Evolutionary conservation across 306 rosid genomes (phyloP).

Genomic region (Argentina anserina): DNA sequence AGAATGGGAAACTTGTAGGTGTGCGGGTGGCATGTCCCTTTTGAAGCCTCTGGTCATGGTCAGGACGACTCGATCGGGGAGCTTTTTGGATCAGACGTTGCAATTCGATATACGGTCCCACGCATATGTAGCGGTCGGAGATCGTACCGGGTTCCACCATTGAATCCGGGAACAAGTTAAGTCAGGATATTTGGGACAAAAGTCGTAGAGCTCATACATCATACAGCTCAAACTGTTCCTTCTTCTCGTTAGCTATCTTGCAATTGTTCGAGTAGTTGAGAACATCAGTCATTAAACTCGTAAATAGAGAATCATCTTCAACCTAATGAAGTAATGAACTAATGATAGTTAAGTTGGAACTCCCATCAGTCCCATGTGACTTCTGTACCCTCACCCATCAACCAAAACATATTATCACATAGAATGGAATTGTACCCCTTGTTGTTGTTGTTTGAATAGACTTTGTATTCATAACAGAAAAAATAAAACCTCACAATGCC

Average conservation of each 20-base stretch:
- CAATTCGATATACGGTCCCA: conserved; percentile 7
- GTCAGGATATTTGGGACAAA: conserved; percentile 1
- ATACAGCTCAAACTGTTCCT: not conserved
- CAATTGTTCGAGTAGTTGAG: not conserved
- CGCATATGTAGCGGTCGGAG: not conserved
- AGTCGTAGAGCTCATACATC: not conserved
- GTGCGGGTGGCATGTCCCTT: conserved; percentile 30
- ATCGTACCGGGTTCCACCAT: conserved; percentile 6
- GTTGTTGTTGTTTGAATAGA: not conserved
- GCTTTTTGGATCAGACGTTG: not conserved
- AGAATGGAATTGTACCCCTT: not conserved
- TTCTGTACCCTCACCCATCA: not conserved
- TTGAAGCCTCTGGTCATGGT: conserved; percentile 9
- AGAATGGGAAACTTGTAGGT: conserved; percentile 12
- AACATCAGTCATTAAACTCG: not conserved
- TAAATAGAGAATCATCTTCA: not conserved
- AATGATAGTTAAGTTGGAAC: not conserved
- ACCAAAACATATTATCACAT: not conserved
- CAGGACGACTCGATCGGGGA: not conserved
- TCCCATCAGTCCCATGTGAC: conserved; percentile 5
- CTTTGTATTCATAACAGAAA: not conserved
- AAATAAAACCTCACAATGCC: too few species aligned
- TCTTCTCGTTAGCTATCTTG: conserved; percentile 1
- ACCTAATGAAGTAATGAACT: not conserved
- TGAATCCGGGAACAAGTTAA: conserved; percentile 9